phyloP scores from a whole-genome alignment of 2,329 filamentous ascomycete species.

The Ophiognomonia clavigignenti-juglandacearum region DNA sequence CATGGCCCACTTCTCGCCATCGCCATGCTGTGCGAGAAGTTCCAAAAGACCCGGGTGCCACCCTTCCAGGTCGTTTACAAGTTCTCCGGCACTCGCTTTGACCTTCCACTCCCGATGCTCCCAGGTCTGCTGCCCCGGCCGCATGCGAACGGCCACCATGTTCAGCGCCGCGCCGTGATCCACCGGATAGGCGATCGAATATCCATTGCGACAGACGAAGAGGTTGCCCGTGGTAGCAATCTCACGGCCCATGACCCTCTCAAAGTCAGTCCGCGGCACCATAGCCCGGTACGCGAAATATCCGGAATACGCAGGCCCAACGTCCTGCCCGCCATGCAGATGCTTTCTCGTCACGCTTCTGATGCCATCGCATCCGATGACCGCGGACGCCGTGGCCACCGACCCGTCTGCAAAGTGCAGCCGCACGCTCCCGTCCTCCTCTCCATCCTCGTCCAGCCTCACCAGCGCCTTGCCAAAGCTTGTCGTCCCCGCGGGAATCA shows the following conservation, averaged over 20 bases:
- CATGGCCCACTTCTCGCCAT: constrained; percentile 17
- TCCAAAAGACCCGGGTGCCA: not conserved
- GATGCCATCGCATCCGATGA: constrained; percentile 23
- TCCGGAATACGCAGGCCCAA: constrained; percentile 13
- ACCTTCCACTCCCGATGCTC: constrained; percentile 2
- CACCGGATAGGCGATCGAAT: constrained; percentile 14
- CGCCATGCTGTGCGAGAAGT: constrained; percentile 1
- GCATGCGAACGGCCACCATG: constrained; percentile 5
- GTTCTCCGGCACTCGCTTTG: not conserved
- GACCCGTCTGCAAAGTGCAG: constrained; percentile 11
- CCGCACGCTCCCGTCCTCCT: not conserved
- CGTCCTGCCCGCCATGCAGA: constrained; percentile 10
- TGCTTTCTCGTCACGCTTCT: constrained; percentile 11
- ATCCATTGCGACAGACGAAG: constrained; percentile 8
- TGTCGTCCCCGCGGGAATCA: constrained; percentile 6
- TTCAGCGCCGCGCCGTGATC: constrained; percentile 13
- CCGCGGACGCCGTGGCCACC: constrained; percentile 9
- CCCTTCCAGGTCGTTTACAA: not conserved
- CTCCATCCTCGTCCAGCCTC: not conserved
- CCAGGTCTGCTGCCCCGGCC: not conserved
- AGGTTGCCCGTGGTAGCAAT: constrained; percentile 3
- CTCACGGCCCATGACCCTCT: constrained; percentile 3
- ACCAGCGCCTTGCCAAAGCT: constrained; percentile 15
- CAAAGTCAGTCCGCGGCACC: constrained; percentile 1
- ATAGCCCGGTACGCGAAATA: constrained; percentile 17